phyloP scores from a whole-genome alignment of 2,329 filamentous ascomycete species.

The Diaporthe citriasiana region DNA sequence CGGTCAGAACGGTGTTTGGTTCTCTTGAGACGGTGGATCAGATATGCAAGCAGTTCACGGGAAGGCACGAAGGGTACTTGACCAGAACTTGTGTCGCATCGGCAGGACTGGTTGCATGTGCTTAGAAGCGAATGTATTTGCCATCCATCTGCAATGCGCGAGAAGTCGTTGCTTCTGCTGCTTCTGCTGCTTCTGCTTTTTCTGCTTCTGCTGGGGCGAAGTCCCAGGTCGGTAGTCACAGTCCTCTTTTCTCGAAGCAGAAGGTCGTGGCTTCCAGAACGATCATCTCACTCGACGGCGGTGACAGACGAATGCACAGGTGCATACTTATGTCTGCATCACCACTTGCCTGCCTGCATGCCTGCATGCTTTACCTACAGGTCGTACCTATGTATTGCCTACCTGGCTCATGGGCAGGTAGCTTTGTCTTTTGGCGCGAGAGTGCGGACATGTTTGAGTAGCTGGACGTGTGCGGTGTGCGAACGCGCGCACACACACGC shows the following conservation, averaged over 20 bases:
- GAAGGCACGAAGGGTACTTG: constrained; percentile 20
- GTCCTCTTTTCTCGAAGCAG: constrained; percentile 1
- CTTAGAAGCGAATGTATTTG: not conserved
- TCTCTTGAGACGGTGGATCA: constrained; percentile 11
- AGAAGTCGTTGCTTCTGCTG: not conserved
- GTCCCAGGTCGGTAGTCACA: not conserved
- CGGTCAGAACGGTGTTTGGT: constrained; percentile 14
- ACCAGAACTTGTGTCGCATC: constrained; percentile 3
- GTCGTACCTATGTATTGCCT: not conserved
- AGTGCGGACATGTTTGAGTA: not conserved
- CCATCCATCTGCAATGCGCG: not conserved
- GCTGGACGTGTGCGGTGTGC: not conserved
- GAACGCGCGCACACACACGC: not conserved
- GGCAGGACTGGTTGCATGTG: too few species aligned
- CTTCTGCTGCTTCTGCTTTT: not conserved
- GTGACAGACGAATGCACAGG: not conserved
- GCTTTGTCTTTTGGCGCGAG: not conserved
- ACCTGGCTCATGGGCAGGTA: not conserved
- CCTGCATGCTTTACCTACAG: not conserved
- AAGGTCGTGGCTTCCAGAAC: constrained; percentile 9
- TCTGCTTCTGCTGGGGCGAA: constrained; percentile 6
- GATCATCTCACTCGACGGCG: not conserved
- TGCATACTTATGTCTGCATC: not conserved
- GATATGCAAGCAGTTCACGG: not conserved
- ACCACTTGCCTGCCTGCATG: not conserved